Base-by-base conservation (phyloP, 306 rosid genomes). In the Prosopis cineraria region DNA sequence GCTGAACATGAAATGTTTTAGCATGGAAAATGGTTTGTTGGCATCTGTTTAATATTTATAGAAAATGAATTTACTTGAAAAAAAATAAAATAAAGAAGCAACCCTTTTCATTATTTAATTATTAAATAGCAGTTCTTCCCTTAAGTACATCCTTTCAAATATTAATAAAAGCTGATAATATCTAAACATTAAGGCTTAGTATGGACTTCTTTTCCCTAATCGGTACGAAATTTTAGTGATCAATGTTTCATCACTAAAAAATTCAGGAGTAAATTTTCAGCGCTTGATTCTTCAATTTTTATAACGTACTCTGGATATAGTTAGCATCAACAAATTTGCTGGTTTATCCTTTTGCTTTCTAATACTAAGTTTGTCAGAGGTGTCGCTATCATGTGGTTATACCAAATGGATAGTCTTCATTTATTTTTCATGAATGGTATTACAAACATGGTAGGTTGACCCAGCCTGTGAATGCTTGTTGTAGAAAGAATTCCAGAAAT, bases 401-500 rank as follows among this genome's bases (percentile, higher is more conserved):
- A 59, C 10, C 27, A 56, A 73, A 48, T 8, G 25, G 31, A 13
- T 30, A 70, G 47, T 50, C 17, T 39, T 56, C 68, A 30, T 31
- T 75, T 65, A 47, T 67, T 67, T 59, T 63, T 63, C 5, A 10
- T 78, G 36, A n/a, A 44, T 53, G 37, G 41, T 75, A 74, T 75
- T n/a, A 48, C 30, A 73, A 73, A 76, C 48, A 68, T 43, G 82
- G 41, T 43, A 70, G 33, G 58, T 71, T 68, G 53, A 65, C 55
- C 76, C 58, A 45, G 77, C 41, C 72, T 73, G 72, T 70, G 48
- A 43, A 62, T 73, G 69, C 52, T 71, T 74, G n/a, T 73, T 80
- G 78, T 82, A 92, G 97, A 83, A 89, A 88, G 70, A 75, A 74
- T 77, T 83, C 83, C 27, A 40, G 82, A 72, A 84, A 72, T 81